phyloP scores from a whole-genome alignment of 2,329 filamentous ascomycete genomes.

The Fusarium continuum region DNA sequence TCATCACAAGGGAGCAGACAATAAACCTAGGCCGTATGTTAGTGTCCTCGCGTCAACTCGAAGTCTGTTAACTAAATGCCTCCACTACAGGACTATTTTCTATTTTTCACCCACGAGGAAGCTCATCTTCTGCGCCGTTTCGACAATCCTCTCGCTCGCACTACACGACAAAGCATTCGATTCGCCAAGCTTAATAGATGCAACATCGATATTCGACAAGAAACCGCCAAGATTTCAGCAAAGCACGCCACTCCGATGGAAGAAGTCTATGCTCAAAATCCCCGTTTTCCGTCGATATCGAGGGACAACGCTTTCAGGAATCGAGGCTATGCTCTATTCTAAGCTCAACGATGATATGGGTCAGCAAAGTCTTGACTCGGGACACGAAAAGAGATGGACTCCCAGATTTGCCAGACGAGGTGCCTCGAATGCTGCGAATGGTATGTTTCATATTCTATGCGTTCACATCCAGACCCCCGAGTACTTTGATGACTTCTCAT shows the following conservation, averaged over 20 bases:
- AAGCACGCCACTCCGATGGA: slow-evolving; percentile 35
- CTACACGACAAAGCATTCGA: slow-evolving; percentile 41
- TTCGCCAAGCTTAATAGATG: slow-evolving; percentile 26
- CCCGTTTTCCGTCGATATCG: slow-evolving; percentile 38
- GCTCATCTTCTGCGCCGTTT: slow-evolving; percentile 42
- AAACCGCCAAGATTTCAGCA: too few relatives aligned
- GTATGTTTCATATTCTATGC: too few relatives aligned
- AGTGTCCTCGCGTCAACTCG: not conserved
- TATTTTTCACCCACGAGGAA: slow-evolving; percentile 42
- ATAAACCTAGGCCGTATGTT: slow-evolving; percentile 44
- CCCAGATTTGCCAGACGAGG: slow-evolving; percentile 20
- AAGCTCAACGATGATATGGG: slow-evolving; percentile 42
- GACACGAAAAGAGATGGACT: slow-evolving; percentile 6
- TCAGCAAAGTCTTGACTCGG: slow-evolving; percentile 36
- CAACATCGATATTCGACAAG: not conserved
- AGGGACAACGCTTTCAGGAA: slow-evolving; percentile 12
- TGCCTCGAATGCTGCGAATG: slow-evolving; percentile 30
- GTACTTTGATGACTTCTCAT: too few relatives aligned
- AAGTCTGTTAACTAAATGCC: not conserved
- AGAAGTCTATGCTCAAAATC: slow-evolving; percentile 41
- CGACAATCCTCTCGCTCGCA: slow-evolving; percentile 39
- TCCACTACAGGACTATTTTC: slow-evolving; percentile 29
- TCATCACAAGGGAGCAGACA: slow-evolving; percentile 44
- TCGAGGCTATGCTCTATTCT: slow-evolving; percentile 37
- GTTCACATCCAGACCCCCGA: too few relatives aligned